Conservation (phyloP, 2,329 filamentous ascomycete genomes). For the Aspergillus sp. region DNA sequence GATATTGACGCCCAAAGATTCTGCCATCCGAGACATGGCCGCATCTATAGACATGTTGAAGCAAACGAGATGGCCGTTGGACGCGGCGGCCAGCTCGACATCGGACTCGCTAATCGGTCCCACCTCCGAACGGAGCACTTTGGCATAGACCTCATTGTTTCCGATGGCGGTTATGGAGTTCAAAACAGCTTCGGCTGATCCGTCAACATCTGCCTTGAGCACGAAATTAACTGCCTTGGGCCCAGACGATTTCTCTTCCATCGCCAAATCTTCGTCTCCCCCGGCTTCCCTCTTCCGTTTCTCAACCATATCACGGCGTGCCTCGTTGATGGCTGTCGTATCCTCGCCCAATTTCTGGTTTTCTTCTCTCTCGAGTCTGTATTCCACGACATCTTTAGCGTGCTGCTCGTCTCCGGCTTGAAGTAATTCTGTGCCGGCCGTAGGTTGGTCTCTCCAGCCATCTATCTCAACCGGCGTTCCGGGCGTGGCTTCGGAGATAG, state of each 20-base stretch:
- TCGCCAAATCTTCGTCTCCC: constrained; percentile 34
- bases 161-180: constrained; percentile 75
- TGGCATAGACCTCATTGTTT: constrained; percentile 77
- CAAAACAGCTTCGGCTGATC: constrained; percentile 87
- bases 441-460: constrained; percentile 87
- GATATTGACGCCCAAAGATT: constrained; percentile 70
- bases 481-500: constrained; percentile 72
- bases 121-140: constrained; percentile 73
- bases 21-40: constrained; percentile 68
- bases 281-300: constrained; percentile 37
- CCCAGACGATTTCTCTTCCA: constrained; percentile 45
- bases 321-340: constrained; percentile 75
- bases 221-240: constrained; percentile 72
- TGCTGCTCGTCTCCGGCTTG: constrained; percentile 77
- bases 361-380: constrained; percentile 71
- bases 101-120: constrained; percentile 83
- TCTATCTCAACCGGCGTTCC: constrained; percentile 90
- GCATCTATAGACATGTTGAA: constrained; percentile 76
- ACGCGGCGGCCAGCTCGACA: constrained; percentile 78
- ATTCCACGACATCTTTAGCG: constrained; percentile 75
- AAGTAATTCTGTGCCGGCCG: constrained; percentile 82
- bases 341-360: constrained; percentile 65
- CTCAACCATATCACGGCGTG: constrained; percentile 61
- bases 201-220: constrained; percentile 88
- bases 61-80: constrained; percentile 74